phyloP scores from a whole-genome alignment of 139 green algal species.

The Chlorella sorokiniana region DNA sequence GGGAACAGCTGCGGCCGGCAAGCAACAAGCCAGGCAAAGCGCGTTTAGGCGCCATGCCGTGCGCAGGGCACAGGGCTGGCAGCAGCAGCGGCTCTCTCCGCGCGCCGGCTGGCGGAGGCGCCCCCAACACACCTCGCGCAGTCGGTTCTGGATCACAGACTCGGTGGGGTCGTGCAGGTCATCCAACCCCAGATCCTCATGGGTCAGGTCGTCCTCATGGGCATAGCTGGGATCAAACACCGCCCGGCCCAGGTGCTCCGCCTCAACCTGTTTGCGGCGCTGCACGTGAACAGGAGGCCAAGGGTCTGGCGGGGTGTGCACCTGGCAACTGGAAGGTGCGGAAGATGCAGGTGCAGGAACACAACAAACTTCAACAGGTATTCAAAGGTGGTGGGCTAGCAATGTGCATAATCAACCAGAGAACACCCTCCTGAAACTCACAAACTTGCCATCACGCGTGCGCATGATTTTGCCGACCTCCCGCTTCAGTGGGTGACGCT shows the following conservation, averaged over 20 bases:
- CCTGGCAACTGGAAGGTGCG: not conserved
- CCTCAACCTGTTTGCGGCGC: slow-evolving; percentile 11
- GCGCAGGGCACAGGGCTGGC: not conserved
- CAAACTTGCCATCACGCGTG: not conserved
- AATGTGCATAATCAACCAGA: not conserved
- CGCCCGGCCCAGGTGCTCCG: slow-evolving; percentile 16
- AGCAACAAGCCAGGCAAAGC: too few relatives aligned
- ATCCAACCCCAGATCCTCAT: not conserved
- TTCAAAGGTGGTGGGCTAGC: not conserved
- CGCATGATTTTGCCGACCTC: not conserved
- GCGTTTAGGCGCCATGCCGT: not conserved
- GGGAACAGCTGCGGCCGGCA: slow-evolving; percentile 31
- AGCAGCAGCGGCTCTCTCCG: too few relatives aligned
- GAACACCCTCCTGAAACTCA: not conserved
- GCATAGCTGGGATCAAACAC: slow-evolving; percentile 19
- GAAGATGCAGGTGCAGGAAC: not conserved
- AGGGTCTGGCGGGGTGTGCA: not conserved
- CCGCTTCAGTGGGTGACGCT: not conserved
- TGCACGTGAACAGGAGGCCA: not conserved
- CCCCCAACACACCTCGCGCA: not conserved
- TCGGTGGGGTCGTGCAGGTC: slow-evolving; percentile 21
- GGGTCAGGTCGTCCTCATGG: not conserved
- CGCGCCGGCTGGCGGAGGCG: too few relatives aligned
- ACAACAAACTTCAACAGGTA: not conserved
- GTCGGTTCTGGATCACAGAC: slow-evolving; percentile 1